Base-by-base conservation (phyloP, 176 grass and related monocot genomes). In the Paspalum vaginatum region DNA sequence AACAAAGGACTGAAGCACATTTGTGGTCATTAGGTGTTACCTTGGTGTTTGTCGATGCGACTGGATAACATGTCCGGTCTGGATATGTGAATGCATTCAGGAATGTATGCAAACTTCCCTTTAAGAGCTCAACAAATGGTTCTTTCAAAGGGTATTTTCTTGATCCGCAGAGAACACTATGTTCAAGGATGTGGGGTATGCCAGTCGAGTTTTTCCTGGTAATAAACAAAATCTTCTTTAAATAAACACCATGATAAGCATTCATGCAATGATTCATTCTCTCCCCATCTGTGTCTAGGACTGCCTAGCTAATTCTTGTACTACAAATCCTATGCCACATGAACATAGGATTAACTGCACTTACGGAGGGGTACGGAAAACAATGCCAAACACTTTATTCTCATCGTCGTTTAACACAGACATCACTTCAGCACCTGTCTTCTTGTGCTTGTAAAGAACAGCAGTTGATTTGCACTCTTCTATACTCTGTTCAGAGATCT, bases 81-180 rank as follows among this genome's bases (percentile, higher is more conserved):
- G 96, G 96, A 91, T 99, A 99, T 76, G 96, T 99, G 61, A 99
- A 99, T 56, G 96, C 96, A 88, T 99, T 99, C 49, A 99, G 85
- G 88, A 99, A 99, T 83, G 96, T 99, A 65, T 99, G 86, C 76
- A 95, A 63, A 70, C 96, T 99, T 56, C 96, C 96, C 82, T 99
- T 99, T 46, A 99, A 81, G 66, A 99, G 86, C 72, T 99, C 96
- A 55, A 99, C 96, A 99, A 99, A 99, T 81, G 96, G 96, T 87
- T 99, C 96, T 89, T 99, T 99, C 67, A 99, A 87, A 64, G 96
- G 96, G 79, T 99, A 99, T 65, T 99, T 99, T 79, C 92, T 89
- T 44, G 96, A 99, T 77, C 96, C 96, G 74, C 96, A 99, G 65
- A 99, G 70, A 73, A 93, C 96, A 78, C 96, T 99, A 57, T 99